phyloP scores from a whole-genome alignment of 208 protist genomes.

The Trypanosoma caninum region DNA sequence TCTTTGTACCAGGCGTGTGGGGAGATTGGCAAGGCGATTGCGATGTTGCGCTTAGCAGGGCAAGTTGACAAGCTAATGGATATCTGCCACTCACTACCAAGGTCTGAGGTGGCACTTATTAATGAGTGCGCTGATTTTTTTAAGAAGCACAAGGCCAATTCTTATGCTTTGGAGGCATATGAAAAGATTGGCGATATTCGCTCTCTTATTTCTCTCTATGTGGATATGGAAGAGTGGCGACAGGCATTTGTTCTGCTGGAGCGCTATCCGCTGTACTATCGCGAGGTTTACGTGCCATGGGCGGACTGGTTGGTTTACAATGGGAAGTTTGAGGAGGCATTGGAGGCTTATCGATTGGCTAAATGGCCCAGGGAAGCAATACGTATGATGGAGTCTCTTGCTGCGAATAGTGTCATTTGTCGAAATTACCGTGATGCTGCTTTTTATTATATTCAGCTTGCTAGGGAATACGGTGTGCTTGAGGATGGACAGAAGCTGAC shows the following conservation, averaged over 20 bases:
- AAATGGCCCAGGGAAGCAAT: slow-evolving; percentile 88
- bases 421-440: slow-evolving; percentile 87
- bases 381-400: slow-evolving; percentile 91
- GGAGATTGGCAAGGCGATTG: slow-evolving; percentile 81
- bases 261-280: slow-evolving; percentile 66
- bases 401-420: slow-evolving; percentile 91
- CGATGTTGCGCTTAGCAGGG: slow-evolving; percentile 83
- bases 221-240: slow-evolving; percentile 88
- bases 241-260: slow-evolving; percentile 88
- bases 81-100: slow-evolving; percentile 76
- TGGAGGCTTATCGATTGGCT: slow-evolving; percentile 90
- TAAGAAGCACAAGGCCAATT: slow-evolving; percentile 59
- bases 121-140: slow-evolving; percentile 87
- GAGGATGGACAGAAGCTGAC: slow-evolving; percentile 59
- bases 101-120: slow-evolving; percentile 82
- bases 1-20: slow-evolving; percentile 89
- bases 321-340: slow-evolving; percentile 95
- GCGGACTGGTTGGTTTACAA: slow-evolving; percentile 94
- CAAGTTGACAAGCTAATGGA: slow-evolving; percentile 87
- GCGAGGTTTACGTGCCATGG: slow-evolving; percentile 96
- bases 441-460: slow-evolving; percentile 91
- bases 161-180: slow-evolving; percentile 90
- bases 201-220: slow-evolving; percentile 87
- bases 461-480: slow-evolving; percentile 71
- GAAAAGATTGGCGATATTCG: slow-evolving; percentile 87